Conservation (phyloP, 805 yeast genomes). For the Debaryomyces castellii region DNA sequence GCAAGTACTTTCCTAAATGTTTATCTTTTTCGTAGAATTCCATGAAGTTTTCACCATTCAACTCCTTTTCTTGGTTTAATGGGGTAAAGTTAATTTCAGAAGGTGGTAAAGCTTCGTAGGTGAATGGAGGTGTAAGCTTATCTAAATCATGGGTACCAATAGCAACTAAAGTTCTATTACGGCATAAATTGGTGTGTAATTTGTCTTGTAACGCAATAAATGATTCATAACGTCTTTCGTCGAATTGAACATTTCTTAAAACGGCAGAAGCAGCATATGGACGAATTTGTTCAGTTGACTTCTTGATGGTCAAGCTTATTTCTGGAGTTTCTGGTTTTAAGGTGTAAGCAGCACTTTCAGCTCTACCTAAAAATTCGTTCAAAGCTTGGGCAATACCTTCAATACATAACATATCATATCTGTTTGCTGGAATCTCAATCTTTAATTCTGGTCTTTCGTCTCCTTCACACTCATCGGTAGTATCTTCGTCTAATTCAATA, state of each 20-base stretch:
- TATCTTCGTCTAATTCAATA: conserved; percentile 95
- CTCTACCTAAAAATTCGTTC: conserved; percentile 81
- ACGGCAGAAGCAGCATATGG: conserved; percentile 97
- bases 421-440: conserved; percentile 96
- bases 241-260: conserved; percentile 78
- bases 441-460: conserved; percentile 95
- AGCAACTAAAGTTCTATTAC: conserved; percentile 96
- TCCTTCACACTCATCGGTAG: conserved; percentile 69
- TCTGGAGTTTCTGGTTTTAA: conserved; percentile 62
- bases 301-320: conserved; percentile 66
- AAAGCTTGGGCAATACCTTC: conserved; percentile 97
- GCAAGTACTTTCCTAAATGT: conserved; percentile 85
- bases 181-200: conserved; percentile 90
- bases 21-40: conserved; percentile 90
- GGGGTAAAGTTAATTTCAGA: conserved; percentile 72
- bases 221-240: conserved; percentile 84
- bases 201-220: conserved; percentile 96
- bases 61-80: conserved; percentile 63
- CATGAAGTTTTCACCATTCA: conserved; percentile 78
- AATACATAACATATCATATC: conserved; percentile 96
- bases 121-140: conserved; percentile 75
- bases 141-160: conserved; percentile 97
- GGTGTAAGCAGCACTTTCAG: conserved; percentile 63
- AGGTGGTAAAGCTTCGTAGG: conserved; percentile 83
- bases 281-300: conserved; percentile 71